Evolutionary conservation across 2,329 filamentous ascomycete genomes (phyloP).

Genomic region (Emergomyces pasteurianus): DNA sequence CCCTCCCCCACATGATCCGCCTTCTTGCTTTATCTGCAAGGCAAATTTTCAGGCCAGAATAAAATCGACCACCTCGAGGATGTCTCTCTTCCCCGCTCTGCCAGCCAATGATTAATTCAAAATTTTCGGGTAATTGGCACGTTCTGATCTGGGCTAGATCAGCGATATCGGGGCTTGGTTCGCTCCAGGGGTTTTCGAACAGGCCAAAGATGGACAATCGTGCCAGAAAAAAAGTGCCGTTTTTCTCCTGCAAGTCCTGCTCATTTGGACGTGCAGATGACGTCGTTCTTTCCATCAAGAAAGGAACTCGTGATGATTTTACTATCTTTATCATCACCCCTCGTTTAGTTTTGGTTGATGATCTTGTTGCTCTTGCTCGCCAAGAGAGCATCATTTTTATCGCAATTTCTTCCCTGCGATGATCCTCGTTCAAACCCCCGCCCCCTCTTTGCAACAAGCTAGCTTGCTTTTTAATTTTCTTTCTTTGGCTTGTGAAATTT

Average conservation of each 20-base stretch:
- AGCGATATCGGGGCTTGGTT: slow-evolving; percentile 2
- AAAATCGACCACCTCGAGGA: slow-evolving; percentile 6
- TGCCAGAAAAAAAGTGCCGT: not conserved
- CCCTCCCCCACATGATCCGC: slow-evolving; percentile 3
- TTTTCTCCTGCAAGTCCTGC: not conserved
- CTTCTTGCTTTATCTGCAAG: slow-evolving; percentile 1
- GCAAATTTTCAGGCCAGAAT: slow-evolving; percentile 5
- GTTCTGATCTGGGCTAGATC: slow-evolving; percentile 5
- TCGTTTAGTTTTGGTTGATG: not conserved
- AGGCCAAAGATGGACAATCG: not conserved
- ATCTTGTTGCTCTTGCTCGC: not conserved
- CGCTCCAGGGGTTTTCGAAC: not conserved
- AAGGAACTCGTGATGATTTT: not conserved
- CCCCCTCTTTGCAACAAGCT: slow-evolving; percentile 1
- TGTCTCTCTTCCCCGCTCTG: slow-evolving; percentile 2
- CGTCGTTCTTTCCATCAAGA: not conserved
- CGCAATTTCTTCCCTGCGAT: not conserved
- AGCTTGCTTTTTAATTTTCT: not conserved
- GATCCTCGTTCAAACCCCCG: slow-evolving; percentile 1
- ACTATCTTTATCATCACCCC: not conserved
- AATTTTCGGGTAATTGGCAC: not conserved
- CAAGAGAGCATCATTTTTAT: not conserved
- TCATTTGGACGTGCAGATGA: not conserved
- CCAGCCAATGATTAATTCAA: slow-evolving; percentile 6
- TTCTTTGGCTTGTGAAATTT: not conserved